Percentiles rank a stretch among this genome's conserved stretches.
Conservation (phyloP, 2,329 filamentous ascomycete genomes). For the Phyllosticta citribraziliensis region DNA sequence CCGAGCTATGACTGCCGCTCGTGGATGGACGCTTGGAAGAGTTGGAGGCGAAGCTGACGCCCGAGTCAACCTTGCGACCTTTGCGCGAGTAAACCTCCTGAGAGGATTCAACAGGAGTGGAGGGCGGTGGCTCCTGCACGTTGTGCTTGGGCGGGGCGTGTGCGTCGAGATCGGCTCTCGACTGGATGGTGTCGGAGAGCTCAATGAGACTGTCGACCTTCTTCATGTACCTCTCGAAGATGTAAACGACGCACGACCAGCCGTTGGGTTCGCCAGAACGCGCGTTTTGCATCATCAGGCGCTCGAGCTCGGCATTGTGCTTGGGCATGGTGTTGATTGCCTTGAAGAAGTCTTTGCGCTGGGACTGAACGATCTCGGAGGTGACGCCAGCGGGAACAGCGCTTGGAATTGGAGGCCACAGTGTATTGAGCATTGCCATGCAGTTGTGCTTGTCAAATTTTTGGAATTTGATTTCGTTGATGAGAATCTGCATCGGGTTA, state of each 20-base stretch:
- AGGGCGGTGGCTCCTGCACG: conserved; percentile 10
- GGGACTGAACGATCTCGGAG: conserved; percentile 40
- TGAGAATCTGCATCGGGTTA: conserved; percentile 40
- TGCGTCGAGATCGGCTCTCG: conserved; percentile 3
- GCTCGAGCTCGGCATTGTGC: conserved; percentile 43
- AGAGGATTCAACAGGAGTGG: not conserved
- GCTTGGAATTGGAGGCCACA: conserved; percentile 48
- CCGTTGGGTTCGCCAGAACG: conserved; percentile 43
- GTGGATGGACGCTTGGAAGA: conserved; percentile 21
- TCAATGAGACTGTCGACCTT: conserved; percentile 52
- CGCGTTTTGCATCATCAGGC: conserved; percentile 45
- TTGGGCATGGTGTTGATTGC: conserved; percentile 51
- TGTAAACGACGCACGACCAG: conserved; percentile 41
- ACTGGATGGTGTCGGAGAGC: conserved; percentile 2
- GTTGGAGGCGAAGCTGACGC: conserved; percentile 47
- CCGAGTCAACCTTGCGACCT: conserved; percentile 52
- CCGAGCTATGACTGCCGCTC: conserved; percentile 15
- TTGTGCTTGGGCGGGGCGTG: conserved; percentile 5
- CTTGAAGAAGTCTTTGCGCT: conserved; percentile 53
- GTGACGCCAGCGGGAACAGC: conserved; percentile 33
- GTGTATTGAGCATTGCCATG: conserved; percentile 57
- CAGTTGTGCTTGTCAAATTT: conserved; percentile 58
- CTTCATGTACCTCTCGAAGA: conserved; percentile 49
- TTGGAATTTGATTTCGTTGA: conserved; percentile 53
- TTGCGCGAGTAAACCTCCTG: conserved; percentile 24